These are phyloP conservation scores for Pachysandra terminalis DNA, from an alignment of 164 flowering plant species.

Conservation along the genomic window DNA sequence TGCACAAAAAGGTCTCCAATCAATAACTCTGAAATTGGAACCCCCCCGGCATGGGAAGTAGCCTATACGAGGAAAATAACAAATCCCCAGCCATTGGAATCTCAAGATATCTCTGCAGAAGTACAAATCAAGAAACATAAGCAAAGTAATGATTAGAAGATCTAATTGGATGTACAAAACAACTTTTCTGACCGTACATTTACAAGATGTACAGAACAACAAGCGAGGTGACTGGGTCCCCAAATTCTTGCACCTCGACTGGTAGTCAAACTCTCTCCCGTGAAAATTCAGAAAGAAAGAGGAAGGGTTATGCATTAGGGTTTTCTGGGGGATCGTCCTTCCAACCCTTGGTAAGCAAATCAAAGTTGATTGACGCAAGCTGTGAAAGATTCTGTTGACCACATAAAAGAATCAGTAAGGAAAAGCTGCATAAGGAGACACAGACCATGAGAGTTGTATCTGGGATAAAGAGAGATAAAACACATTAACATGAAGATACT, in stretches of 20 bases:
- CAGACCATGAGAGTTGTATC: neutral
- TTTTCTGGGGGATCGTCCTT: no score
- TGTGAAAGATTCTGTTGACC: no score
- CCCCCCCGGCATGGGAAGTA: slow-evolving; percentile 13
- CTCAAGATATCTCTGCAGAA: slow-evolving; percentile 38
- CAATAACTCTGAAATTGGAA: slow-evolving; percentile 20
- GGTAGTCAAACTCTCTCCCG: neutral
- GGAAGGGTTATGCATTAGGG: no score
- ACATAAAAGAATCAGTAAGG: neutral
- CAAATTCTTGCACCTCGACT: slow-evolving; percentile 5
- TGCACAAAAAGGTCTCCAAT: slow-evolving; percentile 22
- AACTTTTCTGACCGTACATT: slow-evolving; percentile 43
- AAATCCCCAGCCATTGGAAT: slow-evolving; percentile 29
- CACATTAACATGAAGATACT: no score
- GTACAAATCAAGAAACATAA: neutral
- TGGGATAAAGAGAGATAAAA: no score
- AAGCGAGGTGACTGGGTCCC: slow-evolving; percentile 7
- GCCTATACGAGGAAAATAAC: slow-evolving; percentile 20
- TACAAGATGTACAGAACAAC: slow-evolving; percentile 54
- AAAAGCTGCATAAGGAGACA: neutral
- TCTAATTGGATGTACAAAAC: neutral
- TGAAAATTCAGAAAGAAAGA: neutral
- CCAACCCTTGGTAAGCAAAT: no score
- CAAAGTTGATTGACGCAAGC: slow-evolving; percentile 94
- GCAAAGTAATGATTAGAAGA: neutral